Percentiles rank a stretch among this genome's conserved stretches.
Conservation (phyloP, 257 asterid species). For the Penstemon davidsonii region DNA sequence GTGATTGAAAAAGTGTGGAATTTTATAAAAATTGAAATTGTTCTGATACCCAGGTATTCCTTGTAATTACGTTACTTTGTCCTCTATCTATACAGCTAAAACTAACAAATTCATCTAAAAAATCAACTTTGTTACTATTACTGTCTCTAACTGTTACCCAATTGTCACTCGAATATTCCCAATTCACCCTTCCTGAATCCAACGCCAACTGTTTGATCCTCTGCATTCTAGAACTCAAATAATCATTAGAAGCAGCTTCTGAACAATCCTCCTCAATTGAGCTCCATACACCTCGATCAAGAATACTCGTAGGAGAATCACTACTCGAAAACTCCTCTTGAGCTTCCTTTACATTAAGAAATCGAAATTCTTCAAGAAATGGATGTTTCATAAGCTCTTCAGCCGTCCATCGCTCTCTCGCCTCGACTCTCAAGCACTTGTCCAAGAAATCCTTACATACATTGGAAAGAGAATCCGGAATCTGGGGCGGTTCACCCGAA, state of each 20-base stretch:
- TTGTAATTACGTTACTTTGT: constrained; percentile 23
- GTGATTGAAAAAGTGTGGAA: too few relatives aligned
- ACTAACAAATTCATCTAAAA: neutral
- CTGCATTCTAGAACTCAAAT: constrained; percentile 10
- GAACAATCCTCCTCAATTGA: constrained; percentile 46
- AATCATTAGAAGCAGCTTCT: constrained; percentile 7
- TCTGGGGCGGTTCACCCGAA: constrained; percentile 54
- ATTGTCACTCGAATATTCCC: constrained; percentile 37
- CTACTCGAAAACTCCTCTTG: neutral
- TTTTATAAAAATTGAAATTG: constrained; percentile 20
- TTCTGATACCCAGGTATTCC: constrained; percentile 18
- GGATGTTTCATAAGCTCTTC: constrained; percentile 58
- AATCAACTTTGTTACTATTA: constrained; percentile 14
- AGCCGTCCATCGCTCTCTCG: constrained; percentile 65
- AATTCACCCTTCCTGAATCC: constrained; percentile 31
- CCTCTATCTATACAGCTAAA: constrained; percentile 14
- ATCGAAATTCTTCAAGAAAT: constrained; percentile 38
- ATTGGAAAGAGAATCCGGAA: constrained; percentile 57
- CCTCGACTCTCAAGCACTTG: constrained; percentile 57
- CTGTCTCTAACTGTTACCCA: constrained; percentile 55
- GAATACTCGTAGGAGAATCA: constrained; percentile 70
- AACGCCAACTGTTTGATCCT: constrained; percentile 35
- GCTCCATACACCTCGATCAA: constrained; percentile 73
- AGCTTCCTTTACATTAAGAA: neutral
- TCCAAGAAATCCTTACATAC: constrained; percentile 62